Percentiles rank a stretch among this genome's conserved stretches.
Conservation (phyloP, 768 basidiomycete species). For the Lanmaoa rubissima region DNA sequence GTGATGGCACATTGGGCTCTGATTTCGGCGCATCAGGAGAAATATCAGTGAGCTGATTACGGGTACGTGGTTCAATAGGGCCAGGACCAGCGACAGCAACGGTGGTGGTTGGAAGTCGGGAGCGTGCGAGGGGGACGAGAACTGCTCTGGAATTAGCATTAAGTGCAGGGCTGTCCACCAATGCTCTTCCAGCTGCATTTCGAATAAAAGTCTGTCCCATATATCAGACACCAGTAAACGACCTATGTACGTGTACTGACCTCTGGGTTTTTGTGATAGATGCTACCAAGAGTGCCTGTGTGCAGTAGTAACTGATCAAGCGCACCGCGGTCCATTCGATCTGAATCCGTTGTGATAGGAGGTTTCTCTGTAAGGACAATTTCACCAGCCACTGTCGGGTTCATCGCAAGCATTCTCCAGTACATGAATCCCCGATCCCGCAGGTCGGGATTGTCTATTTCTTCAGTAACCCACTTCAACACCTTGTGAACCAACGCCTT, state of each 20-base stretch:
- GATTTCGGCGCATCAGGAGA: slow-evolving; percentile 29
- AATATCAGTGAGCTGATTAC: slow-evolving; percentile 27
- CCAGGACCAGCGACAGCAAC: slow-evolving; percentile 61
- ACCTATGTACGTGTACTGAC: slow-evolving; percentile 37
- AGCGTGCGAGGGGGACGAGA: slow-evolving; percentile 58
- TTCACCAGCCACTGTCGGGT: slow-evolving; percentile 82
- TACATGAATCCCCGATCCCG: slow-evolving; percentile 99
- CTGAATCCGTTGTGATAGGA: slow-evolving; percentile 95
- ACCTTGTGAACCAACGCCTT: slow-evolving; percentile 94
- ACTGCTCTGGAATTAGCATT: slow-evolving; percentile 77
- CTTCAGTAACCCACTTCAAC: slow-evolving; percentile 95
- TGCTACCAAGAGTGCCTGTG: slow-evolving; percentile 90
- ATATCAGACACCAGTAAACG: slow-evolving; percentile 10
- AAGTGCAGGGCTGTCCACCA: slow-evolving; percentile 86
- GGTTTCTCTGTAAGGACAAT: slow-evolving; percentile 94
- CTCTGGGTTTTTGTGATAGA: slow-evolving; percentile 98
- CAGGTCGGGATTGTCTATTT: slow-evolving; percentile 96
- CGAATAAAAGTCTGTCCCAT: slow-evolving; percentile 83
- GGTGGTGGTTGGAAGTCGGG: slow-evolving; percentile 42
- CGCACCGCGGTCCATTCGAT: slow-evolving; percentile 94
- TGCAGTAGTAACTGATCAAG: slow-evolving; percentile 93
- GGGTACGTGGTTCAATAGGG: slow-evolving; percentile 29
- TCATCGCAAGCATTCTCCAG: slow-evolving; percentile 95
- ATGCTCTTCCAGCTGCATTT: slow-evolving; percentile 77
- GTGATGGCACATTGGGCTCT: slow-evolving; percentile 32